Evolutionary conservation across 169 alveolate species (phyloP), one percentile per base, ranked within the genome.

Genomic region (Eimeria acervulina): DNA sequence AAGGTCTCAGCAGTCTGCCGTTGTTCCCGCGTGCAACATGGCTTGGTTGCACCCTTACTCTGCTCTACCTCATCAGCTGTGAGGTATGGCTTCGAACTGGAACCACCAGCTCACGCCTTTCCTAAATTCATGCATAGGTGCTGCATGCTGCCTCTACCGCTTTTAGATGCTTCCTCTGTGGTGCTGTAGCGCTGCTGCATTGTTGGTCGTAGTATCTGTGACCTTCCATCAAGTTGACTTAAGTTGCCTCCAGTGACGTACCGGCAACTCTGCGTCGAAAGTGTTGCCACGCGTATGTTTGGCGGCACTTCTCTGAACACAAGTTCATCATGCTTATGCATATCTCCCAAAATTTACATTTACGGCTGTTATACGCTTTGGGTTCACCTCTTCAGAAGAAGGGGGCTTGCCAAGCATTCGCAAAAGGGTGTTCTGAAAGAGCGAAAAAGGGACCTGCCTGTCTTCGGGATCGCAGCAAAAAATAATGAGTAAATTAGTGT

Each of bases 71-170:
- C 52, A 33, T 72, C 28, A 33, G 0, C 19, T 72, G 51, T 70
- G 83, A 72, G 83, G 83, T 72, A 72, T 36, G 83, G 83, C 52
- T 51, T 72, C 28, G 47, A 13, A 33, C 28, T 68, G 80, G 33
- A 31, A 68, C 80, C 44, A 1, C 21, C 40, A 1, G 40, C 26
- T 12, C 17, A 36, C 51, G 10, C 7, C n/a, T 70, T 33, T 21
- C 47, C 31, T 36, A 72, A 21, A 28, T 66, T 31, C 26, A 15
- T 66, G 26, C 78, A 7, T 66, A 10, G 4, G 78, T 28, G 44
- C 7, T n/a, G 44, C 44, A 28, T 10, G 42, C 6, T 66, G 44
- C 44, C 15, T 28, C 44, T 7, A 13, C 44, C 42, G 17, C 42
- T 66, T 66, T 28, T 8, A 66, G 21, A 0, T 66, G 23, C 3